These are phyloP conservation scores for Candida quercuum DNA, from an alignment of 805 yeast genomes.

Conservation along the genomic window DNA sequence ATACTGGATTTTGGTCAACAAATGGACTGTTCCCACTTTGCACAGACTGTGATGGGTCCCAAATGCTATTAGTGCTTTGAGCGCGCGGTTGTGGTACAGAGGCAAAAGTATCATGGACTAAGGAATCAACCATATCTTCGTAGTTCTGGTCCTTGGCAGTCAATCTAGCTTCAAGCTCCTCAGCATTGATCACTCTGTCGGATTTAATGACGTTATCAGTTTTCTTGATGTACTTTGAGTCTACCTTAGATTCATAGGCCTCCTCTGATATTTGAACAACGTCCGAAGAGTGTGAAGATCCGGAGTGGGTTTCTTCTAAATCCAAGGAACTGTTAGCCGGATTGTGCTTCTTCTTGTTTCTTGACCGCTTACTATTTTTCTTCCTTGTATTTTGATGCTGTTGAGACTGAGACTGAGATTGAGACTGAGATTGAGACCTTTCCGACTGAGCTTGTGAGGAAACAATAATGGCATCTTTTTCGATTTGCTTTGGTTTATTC, in stretches of 20 bases:
- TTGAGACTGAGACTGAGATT: not conserved
- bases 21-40: not conserved
- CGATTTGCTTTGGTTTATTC: conserved; percentile 2
- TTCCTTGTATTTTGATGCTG: not conserved
- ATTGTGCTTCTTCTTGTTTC: too few relatives aligned
- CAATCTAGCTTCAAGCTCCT: conserved; percentile 9
- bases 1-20: not conserved
- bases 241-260: not conserved
- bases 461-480: not conserved
- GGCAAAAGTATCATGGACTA: conserved; percentile 20
- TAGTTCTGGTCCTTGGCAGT: conserved; percentile 3
- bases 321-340: not conserved
- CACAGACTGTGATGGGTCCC: not conserved
- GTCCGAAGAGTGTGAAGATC: not conserved
- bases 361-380: not conserved
- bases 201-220: not conserved
- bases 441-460: too few relatives aligned
- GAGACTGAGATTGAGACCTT: not conserved
- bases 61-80: too few relatives aligned
- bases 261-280: not conserved
- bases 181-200: conserved; percentile 4
- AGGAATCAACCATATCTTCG: conserved; percentile 27
- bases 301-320: not conserved
- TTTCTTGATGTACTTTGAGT: conserved; percentile 1
- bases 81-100: not conserved